A percentile compares a stretch with the other conserved stretches of the same genome.
Evolutionary conservation across 2,329 filamentous ascomycete species (phyloP).

Genomic region (Penicillium hesseltinei): DNA sequence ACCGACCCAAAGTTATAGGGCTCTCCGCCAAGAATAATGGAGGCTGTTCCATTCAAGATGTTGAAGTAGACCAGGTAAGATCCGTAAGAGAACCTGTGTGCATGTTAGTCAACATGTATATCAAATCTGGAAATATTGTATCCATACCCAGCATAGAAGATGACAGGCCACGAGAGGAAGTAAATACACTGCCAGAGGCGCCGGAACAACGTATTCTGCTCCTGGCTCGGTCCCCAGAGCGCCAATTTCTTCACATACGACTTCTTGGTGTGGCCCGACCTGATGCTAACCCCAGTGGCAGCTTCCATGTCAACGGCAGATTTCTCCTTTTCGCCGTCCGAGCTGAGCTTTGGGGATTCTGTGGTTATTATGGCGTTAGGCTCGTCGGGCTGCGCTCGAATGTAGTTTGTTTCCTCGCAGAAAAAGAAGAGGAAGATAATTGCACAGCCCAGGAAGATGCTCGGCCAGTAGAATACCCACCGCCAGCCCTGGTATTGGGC

Average conservation of each 20-base stretch:
- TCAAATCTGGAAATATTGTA: neutral
- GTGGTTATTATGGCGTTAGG: constrained; percentile 4
- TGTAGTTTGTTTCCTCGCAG: constrained; percentile 57
- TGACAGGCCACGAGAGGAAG: constrained; percentile 39
- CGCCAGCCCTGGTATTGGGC: constrained; percentile 47
- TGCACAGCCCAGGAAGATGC: constrained; percentile 49
- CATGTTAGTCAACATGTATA: constrained; percentile 4
- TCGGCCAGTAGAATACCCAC: constrained; percentile 53
- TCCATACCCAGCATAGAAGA: constrained; percentile 39
- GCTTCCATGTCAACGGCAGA: constrained; percentile 2
- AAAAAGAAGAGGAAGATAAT: constrained; percentile 54
- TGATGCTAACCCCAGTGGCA: constrained; percentile 15
- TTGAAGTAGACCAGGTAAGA: constrained; percentile 43
- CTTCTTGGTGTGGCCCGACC: constrained; percentile 29
- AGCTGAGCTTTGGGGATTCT: constrained; percentile 4
- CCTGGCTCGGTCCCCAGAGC: constrained; percentile 27
- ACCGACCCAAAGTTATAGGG: constrained; percentile 40
- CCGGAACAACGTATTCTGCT: constrained; percentile 35
- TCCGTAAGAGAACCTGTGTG: constrained; percentile 38
- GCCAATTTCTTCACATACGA: constrained; percentile 36
- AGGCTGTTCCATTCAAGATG: constrained; percentile 41
- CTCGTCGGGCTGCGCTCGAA: constrained; percentile 25
- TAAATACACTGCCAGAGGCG: constrained; percentile 34
- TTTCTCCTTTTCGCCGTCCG: constrained; percentile 24
- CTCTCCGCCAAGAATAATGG: constrained; percentile 34